A percentile compares a stretch with the other conserved stretches of the same genome.
Conservation (phyloP, 2,329 filamentous ascomycete genomes). For the Stenocarpella maydis region DNA sequence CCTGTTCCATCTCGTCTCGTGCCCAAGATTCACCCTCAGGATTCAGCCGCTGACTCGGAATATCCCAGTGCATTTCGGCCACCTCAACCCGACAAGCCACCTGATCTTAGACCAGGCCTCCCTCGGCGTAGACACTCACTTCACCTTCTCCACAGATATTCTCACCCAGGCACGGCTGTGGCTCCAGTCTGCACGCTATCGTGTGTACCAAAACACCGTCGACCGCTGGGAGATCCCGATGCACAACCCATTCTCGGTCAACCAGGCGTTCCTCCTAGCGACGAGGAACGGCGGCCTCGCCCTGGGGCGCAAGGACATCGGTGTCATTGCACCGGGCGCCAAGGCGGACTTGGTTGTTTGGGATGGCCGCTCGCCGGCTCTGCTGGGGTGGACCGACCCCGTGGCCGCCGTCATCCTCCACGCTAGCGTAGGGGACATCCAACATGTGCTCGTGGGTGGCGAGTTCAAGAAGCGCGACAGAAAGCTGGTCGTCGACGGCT, state of each 20-base stretch:
- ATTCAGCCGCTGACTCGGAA: background rate
- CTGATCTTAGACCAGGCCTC: constrained; percentile 58
- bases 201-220: constrained; percentile 50
- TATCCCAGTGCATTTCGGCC: constrained; percentile 58
- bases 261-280: constrained; percentile 63
- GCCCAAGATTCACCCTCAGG: background rate
- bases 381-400: constrained; percentile 64
- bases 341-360: constrained; percentile 64
- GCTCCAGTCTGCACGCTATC: constrained; percentile 56
- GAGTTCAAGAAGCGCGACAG: constrained; percentile 56
- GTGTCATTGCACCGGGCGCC: constrained; percentile 56
- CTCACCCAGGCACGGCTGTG: constrained; percentile 62
- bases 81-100: constrained; percentile 53
- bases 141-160: constrained; percentile 59
- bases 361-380: constrained; percentile 55
- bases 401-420: constrained; percentile 65
- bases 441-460: constrained; percentile 59
- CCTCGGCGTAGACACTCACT: constrained; percentile 63
- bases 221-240: constrained; percentile 48
- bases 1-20: background rate
- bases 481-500: constrained; percentile 43
- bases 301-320: constrained; percentile 58
- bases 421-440: constrained; percentile 59
- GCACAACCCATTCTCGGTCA: constrained; percentile 59
- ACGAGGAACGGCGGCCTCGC: constrained; percentile 62